Conservation (phyloP, 2,329 filamentous ascomycete species). For the Ophiostoma quercus region DNA sequence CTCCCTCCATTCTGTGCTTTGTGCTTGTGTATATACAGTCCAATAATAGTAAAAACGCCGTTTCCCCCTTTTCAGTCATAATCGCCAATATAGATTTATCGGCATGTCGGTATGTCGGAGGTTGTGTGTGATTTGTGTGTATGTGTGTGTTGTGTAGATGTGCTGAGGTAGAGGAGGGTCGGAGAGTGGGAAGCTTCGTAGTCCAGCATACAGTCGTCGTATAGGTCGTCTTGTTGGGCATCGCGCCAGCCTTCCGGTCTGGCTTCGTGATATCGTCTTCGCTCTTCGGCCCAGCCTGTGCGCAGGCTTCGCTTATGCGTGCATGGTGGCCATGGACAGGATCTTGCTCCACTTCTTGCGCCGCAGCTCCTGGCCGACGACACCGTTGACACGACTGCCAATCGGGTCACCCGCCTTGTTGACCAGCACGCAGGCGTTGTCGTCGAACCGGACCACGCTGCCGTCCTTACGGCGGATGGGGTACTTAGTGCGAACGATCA, state of each 20-base stretch:
- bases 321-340: slow-evolving; percentile 79
- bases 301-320: slow-evolving; percentile 39
- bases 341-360: slow-evolving; percentile 98
- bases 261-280: not conserved
- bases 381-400: slow-evolving; percentile 82
- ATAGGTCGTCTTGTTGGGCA: not conserved
- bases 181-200: not conserved
- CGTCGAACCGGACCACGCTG: slow-evolving; percentile 86
- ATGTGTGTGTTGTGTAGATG: not conserved
- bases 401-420: slow-evolving; percentile 97
- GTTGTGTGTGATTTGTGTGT: not conserved
- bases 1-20: not conserved
- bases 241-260: not conserved
- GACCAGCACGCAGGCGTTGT: slow-evolving; percentile 95
- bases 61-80: not conserved
- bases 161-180: not conserved
- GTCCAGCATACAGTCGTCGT: not conserved
- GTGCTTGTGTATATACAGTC: slow-evolving; percentile 15
- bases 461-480: slow-evolving; percentile 83
- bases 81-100: not conserved
- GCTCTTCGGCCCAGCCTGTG: not conserved
- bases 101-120: not conserved
- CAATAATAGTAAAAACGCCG: slow-evolving; percentile 14
- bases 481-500: slow-evolving; percentile 88
- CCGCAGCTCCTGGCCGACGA: slow-evolving; percentile 84